phyloP scores from a whole-genome alignment of 306 rosid species.

The Lathyrus tuberosus region DNA sequence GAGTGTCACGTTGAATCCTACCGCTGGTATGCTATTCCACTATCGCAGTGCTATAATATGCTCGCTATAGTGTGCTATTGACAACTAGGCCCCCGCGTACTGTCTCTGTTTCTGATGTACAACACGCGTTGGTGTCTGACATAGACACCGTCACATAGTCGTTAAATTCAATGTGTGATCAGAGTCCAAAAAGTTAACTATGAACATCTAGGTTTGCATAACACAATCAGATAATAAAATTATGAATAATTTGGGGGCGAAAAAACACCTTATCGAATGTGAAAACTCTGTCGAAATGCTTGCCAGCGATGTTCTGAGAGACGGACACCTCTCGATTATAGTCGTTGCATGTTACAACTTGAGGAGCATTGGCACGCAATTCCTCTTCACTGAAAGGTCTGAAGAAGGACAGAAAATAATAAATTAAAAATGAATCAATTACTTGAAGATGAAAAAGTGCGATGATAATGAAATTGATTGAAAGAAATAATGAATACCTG shows the following conservation, averaged over 20 bases:
- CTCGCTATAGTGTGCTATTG: too few relatives aligned
- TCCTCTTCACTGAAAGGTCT: slow-evolving; percentile 96
- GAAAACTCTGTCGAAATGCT: slow-evolving; percentile 81
- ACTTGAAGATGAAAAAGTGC: not conserved
- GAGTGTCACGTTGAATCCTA: too few relatives aligned
- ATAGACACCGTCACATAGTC: too few relatives aligned
- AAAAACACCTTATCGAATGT: slow-evolving; percentile 82
- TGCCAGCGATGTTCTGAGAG: slow-evolving; percentile 87
- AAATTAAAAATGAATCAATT: not conserved
- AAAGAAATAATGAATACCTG: slow-evolving; percentile 47
- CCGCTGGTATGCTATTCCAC: too few relatives aligned
- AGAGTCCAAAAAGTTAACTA: too few relatives aligned
- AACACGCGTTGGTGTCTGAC: too few relatives aligned
- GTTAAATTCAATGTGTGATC: not conserved
- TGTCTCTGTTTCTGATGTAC: too few relatives aligned
- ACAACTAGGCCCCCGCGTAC: too few relatives aligned
- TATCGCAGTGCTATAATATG: too few relatives aligned
- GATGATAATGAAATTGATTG: not conserved
- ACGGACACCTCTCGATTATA: slow-evolving; percentile 75
- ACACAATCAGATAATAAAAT: not conserved
- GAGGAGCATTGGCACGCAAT: slow-evolving; percentile 85
- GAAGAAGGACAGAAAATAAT: not conserved
- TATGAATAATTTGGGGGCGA: not conserved
- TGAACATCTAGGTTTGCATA: not conserved
- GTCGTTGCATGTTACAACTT: slow-evolving; percentile 80